A percentile compares a stretch with the other conserved stretches of the same genome.
Conservation (phyloP, 2,329 filamentous ascomycete species). For the Fusarium siculi region DNA sequence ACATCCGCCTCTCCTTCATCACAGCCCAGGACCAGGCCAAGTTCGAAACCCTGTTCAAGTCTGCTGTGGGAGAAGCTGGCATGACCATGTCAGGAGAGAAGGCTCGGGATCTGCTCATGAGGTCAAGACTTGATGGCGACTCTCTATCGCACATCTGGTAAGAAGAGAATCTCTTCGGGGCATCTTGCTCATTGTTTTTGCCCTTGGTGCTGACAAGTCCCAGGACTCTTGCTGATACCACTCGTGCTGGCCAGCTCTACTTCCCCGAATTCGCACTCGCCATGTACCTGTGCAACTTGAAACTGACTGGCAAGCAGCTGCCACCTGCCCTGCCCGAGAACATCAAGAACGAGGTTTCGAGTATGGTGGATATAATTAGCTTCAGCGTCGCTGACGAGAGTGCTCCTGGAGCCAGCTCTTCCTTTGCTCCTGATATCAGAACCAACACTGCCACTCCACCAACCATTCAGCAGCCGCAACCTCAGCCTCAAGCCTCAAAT, state of each 20-base stretch:
- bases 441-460: slow-evolving; percentile 61
- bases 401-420: slow-evolving; percentile 62
- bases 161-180: slow-evolving; percentile 46
- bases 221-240: slow-evolving; percentile 93
- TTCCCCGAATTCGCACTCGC: slow-evolving; percentile 98
- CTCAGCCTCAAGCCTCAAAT: slow-evolving; percentile 79
- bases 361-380: slow-evolving; percentile 99
- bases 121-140: slow-evolving; percentile 88
- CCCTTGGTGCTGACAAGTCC: slow-evolving; percentile 28
- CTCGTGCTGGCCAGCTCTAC: slow-evolving; percentile 92
- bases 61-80: slow-evolving; percentile 84
- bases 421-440: slow-evolving; percentile 70
- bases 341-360: slow-evolving; percentile 95
- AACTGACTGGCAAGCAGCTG: slow-evolving; percentile 85
- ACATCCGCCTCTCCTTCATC: slow-evolving; percentile 94
- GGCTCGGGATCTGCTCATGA: slow-evolving; percentile 86
- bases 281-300: slow-evolving; percentile 98
- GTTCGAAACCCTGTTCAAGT: slow-evolving; percentile 98
- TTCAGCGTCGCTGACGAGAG: slow-evolving; percentile 87
- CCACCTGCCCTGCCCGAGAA: slow-evolving; percentile 81
- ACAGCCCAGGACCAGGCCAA: slow-evolving; percentile 94
- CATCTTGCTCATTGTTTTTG: not conserved
- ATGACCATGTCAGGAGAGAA: slow-evolving; percentile 93
- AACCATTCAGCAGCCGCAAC: slow-evolving; percentile 74
- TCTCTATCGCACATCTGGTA: slow-evolving; percentile 94